Evolutionary conservation across 169 alveolate species (phyloP).

Genomic region (Cryptosporidium andersoni): DNA sequence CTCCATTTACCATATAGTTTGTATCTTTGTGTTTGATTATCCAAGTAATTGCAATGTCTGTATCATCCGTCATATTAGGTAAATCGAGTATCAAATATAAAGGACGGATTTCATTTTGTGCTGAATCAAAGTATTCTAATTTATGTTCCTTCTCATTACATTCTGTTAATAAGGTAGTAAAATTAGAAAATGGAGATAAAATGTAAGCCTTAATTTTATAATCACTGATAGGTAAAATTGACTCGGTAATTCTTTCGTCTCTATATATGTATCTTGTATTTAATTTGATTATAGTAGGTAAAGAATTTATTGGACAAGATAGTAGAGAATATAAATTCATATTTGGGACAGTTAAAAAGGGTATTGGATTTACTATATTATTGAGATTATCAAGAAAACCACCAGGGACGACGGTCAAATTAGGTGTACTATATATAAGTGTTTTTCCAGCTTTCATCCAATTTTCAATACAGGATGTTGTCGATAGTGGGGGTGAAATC

Average conservation of each 20-base stretch:
- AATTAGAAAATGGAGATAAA: conserved; percentile 27
- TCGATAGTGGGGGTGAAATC: conserved; percentile 32
- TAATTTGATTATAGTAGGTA: conserved; percentile 22
- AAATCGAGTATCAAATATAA: conserved; percentile 16
- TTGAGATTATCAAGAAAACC: conserved; percentile 38
- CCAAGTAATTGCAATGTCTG: too few relatives aligned
- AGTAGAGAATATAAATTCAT: conserved; percentile 8
- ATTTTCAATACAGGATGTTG: conserved; percentile 25
- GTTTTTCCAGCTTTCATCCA: conserved; percentile 41
- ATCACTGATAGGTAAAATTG: not conserved
- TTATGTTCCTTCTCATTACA: conserved; percentile 10
- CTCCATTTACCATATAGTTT: too few relatives aligned
- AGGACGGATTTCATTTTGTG: conserved; percentile 35
- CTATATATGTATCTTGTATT: conserved; percentile 3
- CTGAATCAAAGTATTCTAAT: conserved; percentile 17
- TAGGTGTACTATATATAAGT: conserved; percentile 44
- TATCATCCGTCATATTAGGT: not conserved
- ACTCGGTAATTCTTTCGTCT: not conserved
- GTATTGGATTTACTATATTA: conserved; percentile 51
- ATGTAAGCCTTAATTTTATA: not conserved
- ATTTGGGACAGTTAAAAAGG: conserved; percentile 20
- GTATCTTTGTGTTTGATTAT: too few relatives aligned
- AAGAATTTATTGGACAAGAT: conserved; percentile 12
- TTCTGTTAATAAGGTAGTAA: conserved; percentile 6
- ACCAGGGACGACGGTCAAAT: conserved; percentile 43